phyloP scores from a whole-genome alignment of 2,329 filamentous ascomycete species.

The Cryoendolithus antarcticus region DNA sequence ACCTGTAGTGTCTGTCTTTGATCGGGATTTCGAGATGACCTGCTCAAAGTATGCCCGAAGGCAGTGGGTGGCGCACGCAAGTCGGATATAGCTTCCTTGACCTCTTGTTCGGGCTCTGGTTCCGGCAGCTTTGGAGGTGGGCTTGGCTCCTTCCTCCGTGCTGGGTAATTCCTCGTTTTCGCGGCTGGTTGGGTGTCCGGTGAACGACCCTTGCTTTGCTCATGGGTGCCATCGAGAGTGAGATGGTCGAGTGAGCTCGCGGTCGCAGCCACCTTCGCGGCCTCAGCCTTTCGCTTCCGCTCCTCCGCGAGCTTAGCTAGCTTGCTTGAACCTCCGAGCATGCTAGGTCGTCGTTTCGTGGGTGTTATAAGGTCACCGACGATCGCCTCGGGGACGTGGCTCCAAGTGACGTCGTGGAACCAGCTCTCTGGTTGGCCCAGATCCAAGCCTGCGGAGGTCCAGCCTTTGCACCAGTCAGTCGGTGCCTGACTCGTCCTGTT shows the following conservation, averaged over 20 bases:
- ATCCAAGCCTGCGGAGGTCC: no score
- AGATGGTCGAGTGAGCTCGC: conserved; percentile 21
- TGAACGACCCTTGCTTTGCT: no score
- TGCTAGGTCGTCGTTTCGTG: conserved; percentile 47
- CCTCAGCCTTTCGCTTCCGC: conserved; percentile 66
- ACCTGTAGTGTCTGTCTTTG: conserved; percentile 10
- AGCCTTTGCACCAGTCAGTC: conserved; percentile 4
- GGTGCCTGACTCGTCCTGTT: background rate
- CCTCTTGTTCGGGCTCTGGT: conserved; percentile 9
- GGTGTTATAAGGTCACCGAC: conserved; percentile 48
- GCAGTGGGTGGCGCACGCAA: conserved; percentile 18
- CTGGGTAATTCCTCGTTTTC: conserved; percentile 13
- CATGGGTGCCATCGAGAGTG: background rate
- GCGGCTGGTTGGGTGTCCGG: background rate
- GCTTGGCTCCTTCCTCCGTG: conserved; percentile 17
- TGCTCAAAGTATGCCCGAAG: conserved; percentile 18
- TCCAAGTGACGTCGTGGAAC: conserved; percentile 80
- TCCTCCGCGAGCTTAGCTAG: conserved; percentile 80
- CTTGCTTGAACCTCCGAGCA: conserved; percentile 82
- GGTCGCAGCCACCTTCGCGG: conserved; percentile 27
- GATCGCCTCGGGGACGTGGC: conserved; percentile 55
- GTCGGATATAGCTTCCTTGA: conserved; percentile 15
- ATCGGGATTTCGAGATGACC: conserved; percentile 1
- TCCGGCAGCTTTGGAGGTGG: conserved; percentile 12
- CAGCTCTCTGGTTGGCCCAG: conserved; percentile 38